Evolutionary conservation across 2,329 filamentous ascomycete genomes (phyloP).

Genomic region (Colletotrichum euphorbiae): DNA sequence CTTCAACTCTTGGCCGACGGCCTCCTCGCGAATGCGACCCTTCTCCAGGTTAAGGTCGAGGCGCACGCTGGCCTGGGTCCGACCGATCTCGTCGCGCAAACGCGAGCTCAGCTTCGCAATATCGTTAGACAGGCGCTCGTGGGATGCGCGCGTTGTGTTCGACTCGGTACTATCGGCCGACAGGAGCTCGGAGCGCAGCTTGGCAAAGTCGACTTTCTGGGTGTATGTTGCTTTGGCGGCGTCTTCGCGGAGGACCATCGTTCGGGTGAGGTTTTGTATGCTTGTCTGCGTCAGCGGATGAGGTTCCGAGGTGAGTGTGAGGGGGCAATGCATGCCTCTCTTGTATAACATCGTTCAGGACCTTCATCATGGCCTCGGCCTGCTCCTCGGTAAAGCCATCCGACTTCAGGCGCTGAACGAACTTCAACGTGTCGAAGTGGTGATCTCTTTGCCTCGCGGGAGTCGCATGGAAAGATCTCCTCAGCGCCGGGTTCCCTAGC

Average conservation of each 20-base stretch:
- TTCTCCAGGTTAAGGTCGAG: conserved; percentile 97
- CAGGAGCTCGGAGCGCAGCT: conserved; percentile 92
- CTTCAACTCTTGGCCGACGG: conserved; percentile 95
- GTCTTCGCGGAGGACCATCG: conserved; percentile 97
- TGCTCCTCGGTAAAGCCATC: conserved; percentile 98
- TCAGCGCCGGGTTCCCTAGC: conserved; percentile 47
- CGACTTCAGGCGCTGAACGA: conserved; percentile 87
- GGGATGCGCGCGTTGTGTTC: conserved; percentile 86
- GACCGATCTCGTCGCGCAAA: conserved; percentile 90
- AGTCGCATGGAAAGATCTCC: conserved; percentile 76
- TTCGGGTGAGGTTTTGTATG: conserved; percentile 96
- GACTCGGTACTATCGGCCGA: conserved; percentile 92
- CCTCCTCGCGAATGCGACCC: conserved; percentile 94
- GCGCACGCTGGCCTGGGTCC: conserved; percentile 92
- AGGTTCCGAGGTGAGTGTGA: not conserved
- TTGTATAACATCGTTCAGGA: conserved; percentile 95
- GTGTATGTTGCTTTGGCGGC: conserved; percentile 83
- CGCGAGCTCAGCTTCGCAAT: conserved; percentile 92
- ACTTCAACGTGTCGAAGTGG: conserved; percentile 98
- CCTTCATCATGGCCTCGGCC: conserved; percentile 97
- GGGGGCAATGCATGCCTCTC: conserved; percentile 73
- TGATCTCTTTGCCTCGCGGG: conserved; percentile 76
- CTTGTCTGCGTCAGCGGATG: conserved; percentile 52
- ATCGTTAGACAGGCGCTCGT: conserved; percentile 94
- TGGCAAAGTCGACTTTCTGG: conserved; percentile 97